phyloP scores from a whole-genome alignment of 495 filamentous ascomycete genomes.

The Xylaria scruposa region DNA sequence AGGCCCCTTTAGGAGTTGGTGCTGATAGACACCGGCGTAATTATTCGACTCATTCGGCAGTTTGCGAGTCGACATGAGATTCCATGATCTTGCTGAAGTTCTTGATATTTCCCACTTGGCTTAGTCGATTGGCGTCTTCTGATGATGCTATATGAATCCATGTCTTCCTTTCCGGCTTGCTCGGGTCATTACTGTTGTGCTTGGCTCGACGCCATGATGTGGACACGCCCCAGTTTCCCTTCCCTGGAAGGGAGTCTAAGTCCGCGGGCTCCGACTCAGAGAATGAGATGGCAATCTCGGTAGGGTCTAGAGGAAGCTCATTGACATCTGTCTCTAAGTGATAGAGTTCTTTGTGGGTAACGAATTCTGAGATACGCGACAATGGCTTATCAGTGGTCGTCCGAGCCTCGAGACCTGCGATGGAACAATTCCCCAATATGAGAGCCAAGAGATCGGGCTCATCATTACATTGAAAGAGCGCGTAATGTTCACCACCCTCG shows the following conservation, averaged over 20 bases:
- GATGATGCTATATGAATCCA: slow-evolving; percentile 20
- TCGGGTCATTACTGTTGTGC: not conserved
- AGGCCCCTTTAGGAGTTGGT: not conserved
- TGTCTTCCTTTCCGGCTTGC: slow-evolving; percentile 2
- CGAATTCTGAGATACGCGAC: slow-evolving; percentile 8
- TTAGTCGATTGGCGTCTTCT: slow-evolving; percentile 5
- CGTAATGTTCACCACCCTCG: not conserved
- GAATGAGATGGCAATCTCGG: not conserved
- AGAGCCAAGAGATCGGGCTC: slow-evolving; percentile 16
- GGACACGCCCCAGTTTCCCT: slow-evolving; percentile 1
- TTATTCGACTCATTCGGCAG: not conserved
- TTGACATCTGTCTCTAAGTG: slow-evolving; percentile 33
- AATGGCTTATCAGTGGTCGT: not conserved
- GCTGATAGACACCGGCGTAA: not conserved
- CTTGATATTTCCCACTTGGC: not conserved
- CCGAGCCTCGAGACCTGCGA: not conserved
- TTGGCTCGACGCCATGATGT: not conserved
- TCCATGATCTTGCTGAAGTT: slow-evolving; percentile 22
- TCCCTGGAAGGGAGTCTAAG: not conserved
- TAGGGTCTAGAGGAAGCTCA: slow-evolving; percentile 21
- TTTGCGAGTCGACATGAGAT: not conserved
- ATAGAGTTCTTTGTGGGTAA: slow-evolving; percentile 12
- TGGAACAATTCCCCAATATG: not conserved
- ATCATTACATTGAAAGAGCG: slow-evolving; percentile 10
- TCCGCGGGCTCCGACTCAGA: slow-evolving; percentile 5